Base-by-base conservation (phyloP, 306 rosid genomes). In the Gastrolobium villosum region DNA sequence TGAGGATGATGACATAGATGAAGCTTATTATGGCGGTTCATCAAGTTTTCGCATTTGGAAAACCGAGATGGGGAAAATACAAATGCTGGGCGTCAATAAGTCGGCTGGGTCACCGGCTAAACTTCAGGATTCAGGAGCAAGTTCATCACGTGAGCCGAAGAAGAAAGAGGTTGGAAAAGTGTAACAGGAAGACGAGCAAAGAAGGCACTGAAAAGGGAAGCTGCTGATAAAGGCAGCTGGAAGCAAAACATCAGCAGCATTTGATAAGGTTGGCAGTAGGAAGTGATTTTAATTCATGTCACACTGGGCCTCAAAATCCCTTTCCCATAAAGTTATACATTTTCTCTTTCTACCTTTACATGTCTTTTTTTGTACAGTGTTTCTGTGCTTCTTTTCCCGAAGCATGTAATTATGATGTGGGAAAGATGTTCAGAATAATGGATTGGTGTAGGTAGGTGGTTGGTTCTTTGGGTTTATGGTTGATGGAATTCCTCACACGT, bases 31-130 rank as follows among this genome's bases (percentile, higher is more conserved):
- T 78, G 84, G 86, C 20, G 61, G 87, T 28, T 86, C 93, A 3
- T 69, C 89, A 4, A 86, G 83, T 84, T 65, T 95, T 28, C 93
- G 97, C 3, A 87, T 95, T 3, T n/a, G n/a, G 99, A 97, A 35
- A 95, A 95, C 66, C 87, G 98, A 81, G 98, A 66, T 95, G 97
- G 98, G 98, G 99, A 52, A 91, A n/a, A n/a, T n/a, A 88, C 34
- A 95, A 87, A 72, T 31, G 87, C 80, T 13, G 94, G 97, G 4
- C 91, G 91, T 35, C 91, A 84, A 82, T 92, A 90, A 80, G 97
- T 20, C 87, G 97, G 65, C 91, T 94, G 0, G 90, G 85, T 11
- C 7, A 15, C 36, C 86, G 91, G 14, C 36, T 86, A 49, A 81
- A 54, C 52, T 56, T 74, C 82, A 81, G 49, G 91, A 91, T 77